These are phyloP conservation scores for Cryphonectria parasitica DNA, from an alignment of 2,329 filamentous ascomycete species.

Conservation along the genomic window DNA sequence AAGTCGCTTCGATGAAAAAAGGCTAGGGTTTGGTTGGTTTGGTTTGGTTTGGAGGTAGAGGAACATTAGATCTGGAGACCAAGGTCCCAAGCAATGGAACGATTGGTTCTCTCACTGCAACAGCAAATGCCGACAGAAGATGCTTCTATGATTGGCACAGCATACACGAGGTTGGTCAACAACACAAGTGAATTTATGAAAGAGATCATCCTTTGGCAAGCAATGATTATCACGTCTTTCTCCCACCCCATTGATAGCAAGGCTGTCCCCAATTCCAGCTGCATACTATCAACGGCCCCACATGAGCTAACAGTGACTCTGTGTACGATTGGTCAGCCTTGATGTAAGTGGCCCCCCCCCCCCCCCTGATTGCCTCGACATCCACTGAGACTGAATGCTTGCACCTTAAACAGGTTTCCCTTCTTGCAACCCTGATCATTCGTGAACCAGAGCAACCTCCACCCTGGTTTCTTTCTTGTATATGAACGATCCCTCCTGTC, in stretches of 20 bases:
- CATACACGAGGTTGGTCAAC: not conserved
- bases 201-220: not conserved
- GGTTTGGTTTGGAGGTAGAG: not conserved
- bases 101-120: not conserved
- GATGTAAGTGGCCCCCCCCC: conserved; percentile 10
- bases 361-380: not conserved
- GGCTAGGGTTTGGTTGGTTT: not conserved
- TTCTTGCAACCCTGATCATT: not conserved
- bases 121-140: not conserved
- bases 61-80: not conserved
- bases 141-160: no score
- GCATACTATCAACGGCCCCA: conserved; percentile 6
- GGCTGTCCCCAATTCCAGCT: conserved; percentile 8
- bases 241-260: not conserved
- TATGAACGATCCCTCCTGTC: not conserved
- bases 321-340: conserved; percentile 17
- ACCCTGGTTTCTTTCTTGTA: not conserved
- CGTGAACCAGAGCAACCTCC: not conserved
- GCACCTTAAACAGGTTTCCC: not conserved
- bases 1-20: not conserved
- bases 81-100: not conserved
- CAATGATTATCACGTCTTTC: not conserved
- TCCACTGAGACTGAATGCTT: not conserved
- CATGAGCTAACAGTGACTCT: not conserved
- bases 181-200: not conserved